Evolutionary conservation across 1,284 basidiomycete genomes (phyloP).

Genomic region (Paramarasmius palmivorus): DNA sequence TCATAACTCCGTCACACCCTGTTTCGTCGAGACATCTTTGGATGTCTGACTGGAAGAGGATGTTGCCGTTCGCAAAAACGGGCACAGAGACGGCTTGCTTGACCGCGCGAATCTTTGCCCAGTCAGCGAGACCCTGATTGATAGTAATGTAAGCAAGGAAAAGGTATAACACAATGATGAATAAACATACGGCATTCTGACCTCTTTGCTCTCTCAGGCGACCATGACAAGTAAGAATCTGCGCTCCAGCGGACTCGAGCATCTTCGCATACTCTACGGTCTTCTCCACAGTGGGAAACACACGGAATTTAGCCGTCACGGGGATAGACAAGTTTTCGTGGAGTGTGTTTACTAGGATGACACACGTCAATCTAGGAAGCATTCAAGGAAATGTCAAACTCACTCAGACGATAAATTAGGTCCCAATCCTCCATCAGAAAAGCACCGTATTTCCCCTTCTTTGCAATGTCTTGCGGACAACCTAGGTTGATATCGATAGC

Average conservation of each 20-base stretch:
- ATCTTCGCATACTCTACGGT: conserved; percentile 94
- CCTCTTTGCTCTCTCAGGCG: conserved; percentile 91
- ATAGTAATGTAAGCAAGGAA: conserved; percentile 9
- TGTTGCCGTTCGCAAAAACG: conserved; percentile 98
- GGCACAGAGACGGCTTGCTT: conserved; percentile 89
- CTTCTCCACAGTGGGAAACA: conserved; percentile 84
- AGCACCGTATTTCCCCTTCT: conserved; percentile 84
- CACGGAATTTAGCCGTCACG: conserved; percentile 95
- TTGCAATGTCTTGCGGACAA: conserved; percentile 96
- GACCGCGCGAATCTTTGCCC: conserved; percentile 82
- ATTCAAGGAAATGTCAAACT: conserved; percentile 30
- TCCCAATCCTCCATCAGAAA: conserved; percentile 97
- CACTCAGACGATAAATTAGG: conserved; percentile 78
- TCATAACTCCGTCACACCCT: conserved; percentile 92
- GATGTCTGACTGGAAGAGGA: conserved; percentile 84
- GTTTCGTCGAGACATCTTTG: conserved; percentile 78
- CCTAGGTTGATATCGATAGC: conserved; percentile 95
- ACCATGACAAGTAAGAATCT: conserved; percentile 94
- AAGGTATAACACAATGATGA: background rate
- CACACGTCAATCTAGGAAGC: background rate
- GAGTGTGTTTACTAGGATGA: conserved; percentile 71
- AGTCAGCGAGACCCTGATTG: conserved; percentile 80
- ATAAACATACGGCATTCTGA: conserved; percentile 55
- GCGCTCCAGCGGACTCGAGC: conserved; percentile 93
- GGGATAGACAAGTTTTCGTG: conserved; percentile 86